Base-by-base conservation (phyloP, 2,329 filamentous ascomycete genomes). In the Exserohilum turcica region DNA sequence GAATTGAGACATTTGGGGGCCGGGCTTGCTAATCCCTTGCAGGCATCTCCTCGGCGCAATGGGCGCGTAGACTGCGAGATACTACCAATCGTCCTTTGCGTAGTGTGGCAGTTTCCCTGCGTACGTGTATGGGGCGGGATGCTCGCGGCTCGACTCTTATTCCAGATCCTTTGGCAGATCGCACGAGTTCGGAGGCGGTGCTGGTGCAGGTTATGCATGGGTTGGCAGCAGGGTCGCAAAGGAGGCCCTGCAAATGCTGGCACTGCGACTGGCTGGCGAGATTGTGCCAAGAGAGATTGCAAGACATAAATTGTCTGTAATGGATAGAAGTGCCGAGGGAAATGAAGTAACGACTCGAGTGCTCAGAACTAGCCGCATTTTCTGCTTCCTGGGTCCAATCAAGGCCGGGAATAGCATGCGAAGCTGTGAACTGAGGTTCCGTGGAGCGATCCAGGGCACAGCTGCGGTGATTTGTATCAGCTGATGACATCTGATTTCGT, bases 1-100 rank as follows among this genome's bases (percentile, higher is more conserved):
- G n/a, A n/a, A n/a, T 33, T 21, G 21, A 36, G 32, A 36, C 31
- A n/a, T 27, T 32, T 29, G 40, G 49, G 48, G 36, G 43, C 39
- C 32, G 15, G 43, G 16, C 19, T 16, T 32, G 33, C 18, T 42
- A 16, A 32, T 33, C 37, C 15, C 31, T 24, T 31, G 29, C 21
- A 13, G 29, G 9, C n/a, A 16, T 16, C 13, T 35, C 16, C 16
- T 48, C 43, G 43, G 49, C 43, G 16, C 29, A 42, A 21, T 32
- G n/a, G 42, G n/a, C 35, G 35, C 27, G 35, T 27, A 5, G 7
- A 6, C 19, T n/a, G 19, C 4, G 12, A 8, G 13, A 21, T 27
- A 19, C 19, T 8, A 27, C 42, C n/a, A 27, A 24, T 8, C 19
- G 21, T 44, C 9, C 8, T 12, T 35, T 3, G 5, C 15, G 13